phyloP scores from a whole-genome alignment of 1,139 yeast species.

The Lipomyces yarrowii region DNA sequence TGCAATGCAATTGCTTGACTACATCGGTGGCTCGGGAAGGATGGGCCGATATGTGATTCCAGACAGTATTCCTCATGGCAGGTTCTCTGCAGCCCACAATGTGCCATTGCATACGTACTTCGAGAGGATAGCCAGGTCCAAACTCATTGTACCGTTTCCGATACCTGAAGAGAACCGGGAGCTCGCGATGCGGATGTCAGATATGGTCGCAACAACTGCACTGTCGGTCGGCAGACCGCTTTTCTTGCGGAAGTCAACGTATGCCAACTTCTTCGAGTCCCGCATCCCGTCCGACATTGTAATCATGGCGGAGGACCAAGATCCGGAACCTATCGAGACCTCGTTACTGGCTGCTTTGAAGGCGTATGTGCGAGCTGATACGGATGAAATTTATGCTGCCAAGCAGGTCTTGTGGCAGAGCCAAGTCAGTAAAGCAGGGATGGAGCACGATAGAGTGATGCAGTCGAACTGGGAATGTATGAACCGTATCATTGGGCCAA shows the following conservation, averaged over 20 bases:
- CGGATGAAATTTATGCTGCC: neutral
- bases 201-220: neutral
- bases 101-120: slow-evolving; percentile 1
- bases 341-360: neutral
- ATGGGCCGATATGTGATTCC: neutral
- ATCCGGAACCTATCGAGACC: neutral
- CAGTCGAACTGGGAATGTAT: neutral
- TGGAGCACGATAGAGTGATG: neutral
- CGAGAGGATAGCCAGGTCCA: neutral
- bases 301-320: neutral
- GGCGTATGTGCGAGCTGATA: neutral
- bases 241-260: neutral
- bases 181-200: neutral
- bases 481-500: neutral
- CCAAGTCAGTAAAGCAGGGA: neutral
- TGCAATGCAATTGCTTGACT: neutral
- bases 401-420: neutral
- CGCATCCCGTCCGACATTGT: slow-evolving; percentile 4
- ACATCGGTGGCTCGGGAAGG: slow-evolving; percentile 3
- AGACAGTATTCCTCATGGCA: neutral
- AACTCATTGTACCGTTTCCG: neutral
- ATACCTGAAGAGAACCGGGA: neutral
- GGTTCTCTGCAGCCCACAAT: neutral
- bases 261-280: neutral
- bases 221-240: slow-evolving; percentile 3